phyloP scores from a whole-genome alignment of 2,329 filamentous ascomycete genomes.

The Thelonectria discophora region DNA sequence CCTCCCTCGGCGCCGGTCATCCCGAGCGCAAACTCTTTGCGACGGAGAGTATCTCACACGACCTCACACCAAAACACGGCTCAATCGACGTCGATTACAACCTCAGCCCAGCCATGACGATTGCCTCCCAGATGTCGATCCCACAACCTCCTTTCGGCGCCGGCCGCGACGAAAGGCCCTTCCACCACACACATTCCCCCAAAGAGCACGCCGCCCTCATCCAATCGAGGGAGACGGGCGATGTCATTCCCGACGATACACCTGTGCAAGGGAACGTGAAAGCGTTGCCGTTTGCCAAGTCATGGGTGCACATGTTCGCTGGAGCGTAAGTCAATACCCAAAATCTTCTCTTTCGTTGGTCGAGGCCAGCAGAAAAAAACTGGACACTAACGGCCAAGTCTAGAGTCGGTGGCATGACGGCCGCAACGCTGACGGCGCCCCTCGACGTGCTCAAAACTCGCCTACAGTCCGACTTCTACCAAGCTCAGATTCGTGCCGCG shows the following conservation, averaged over 20 bases:
- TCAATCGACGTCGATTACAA: constrained; percentile 1
- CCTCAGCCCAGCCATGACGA: constrained; percentile 18
- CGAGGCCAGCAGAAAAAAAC: not conserved
- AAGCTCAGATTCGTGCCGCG: constrained; percentile 77
- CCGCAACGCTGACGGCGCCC: constrained; percentile 90
- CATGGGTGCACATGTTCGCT: constrained; percentile 91
- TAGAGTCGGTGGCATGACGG: constrained; percentile 89
- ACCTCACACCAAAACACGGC: not conserved
- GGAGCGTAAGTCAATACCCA: constrained; percentile 73
- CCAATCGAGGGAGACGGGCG: constrained; percentile 70
- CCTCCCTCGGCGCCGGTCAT: constrained; percentile 6
- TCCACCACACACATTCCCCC: constrained; percentile 43
- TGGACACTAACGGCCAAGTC: constrained; percentile 23
- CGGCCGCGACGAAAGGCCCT: constrained; percentile 45
- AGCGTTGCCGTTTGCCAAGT: constrained; percentile 70
- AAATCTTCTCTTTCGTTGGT: not conserved
- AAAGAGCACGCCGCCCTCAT: constrained; percentile 54
- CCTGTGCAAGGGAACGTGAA: constrained; percentile 47
- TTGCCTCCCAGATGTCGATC: constrained; percentile 44
- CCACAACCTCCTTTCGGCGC: constrained; percentile 43
- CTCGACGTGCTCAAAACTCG: constrained; percentile 94
- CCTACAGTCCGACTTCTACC: constrained; percentile 94
- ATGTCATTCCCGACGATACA: constrained; percentile 57
- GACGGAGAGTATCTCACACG: not conserved
- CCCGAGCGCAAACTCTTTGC: constrained; percentile 14